These are phyloP conservation scores for Tardiomyces digboiensis DNA, from an alignment of 1,139 yeast genomes.

Conservation along the genomic window DNA sequence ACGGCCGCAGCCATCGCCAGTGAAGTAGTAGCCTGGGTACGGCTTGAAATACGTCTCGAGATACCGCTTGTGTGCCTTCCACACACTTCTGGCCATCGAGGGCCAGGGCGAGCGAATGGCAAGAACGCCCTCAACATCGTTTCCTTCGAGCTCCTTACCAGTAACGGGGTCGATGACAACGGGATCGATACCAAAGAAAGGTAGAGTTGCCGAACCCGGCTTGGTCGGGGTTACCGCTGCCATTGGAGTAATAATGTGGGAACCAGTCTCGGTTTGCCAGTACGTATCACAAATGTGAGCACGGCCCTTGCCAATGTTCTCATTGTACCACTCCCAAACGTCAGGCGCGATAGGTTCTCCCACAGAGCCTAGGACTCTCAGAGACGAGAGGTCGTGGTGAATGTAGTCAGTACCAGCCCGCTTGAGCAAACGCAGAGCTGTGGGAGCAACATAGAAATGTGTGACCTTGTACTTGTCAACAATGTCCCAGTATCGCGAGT, in stretches of 20 bases:
- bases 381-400: conserved; percentile 51
- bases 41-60: conserved; percentile 85
- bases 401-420: conserved; percentile 69
- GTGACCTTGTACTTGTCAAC: conserved; percentile 69
- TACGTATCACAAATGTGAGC: conserved; percentile 80
- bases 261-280: conserved; percentile 95
- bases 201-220: conserved; percentile 88
- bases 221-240: conserved; percentile 86
- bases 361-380: conserved; percentile 74
- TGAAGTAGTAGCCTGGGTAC: conserved; percentile 86
- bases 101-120: conserved; percentile 86
- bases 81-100: conserved; percentile 86
- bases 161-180: conserved; percentile 77
- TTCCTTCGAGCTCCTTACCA: conserved; percentile 69
- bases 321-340: conserved; percentile 90
- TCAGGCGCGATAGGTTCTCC: conserved; percentile 94
- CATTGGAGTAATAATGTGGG: conserved; percentile 82
- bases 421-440: conserved; percentile 75
- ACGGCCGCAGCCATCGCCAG: conserved; percentile 95
- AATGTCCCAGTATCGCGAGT: conserved; percentile 76
- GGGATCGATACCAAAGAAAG: conserved; percentile 82
- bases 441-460: conserved; percentile 86
- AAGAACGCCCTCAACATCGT: conserved; percentile 85
- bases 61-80: conserved; percentile 74
- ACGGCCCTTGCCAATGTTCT: conserved; percentile 66